These are phyloP conservation scores for Globisporangium carolinianum DNA, from an alignment of 352 stramenopile genomes.

Conservation along the genomic window DNA sequence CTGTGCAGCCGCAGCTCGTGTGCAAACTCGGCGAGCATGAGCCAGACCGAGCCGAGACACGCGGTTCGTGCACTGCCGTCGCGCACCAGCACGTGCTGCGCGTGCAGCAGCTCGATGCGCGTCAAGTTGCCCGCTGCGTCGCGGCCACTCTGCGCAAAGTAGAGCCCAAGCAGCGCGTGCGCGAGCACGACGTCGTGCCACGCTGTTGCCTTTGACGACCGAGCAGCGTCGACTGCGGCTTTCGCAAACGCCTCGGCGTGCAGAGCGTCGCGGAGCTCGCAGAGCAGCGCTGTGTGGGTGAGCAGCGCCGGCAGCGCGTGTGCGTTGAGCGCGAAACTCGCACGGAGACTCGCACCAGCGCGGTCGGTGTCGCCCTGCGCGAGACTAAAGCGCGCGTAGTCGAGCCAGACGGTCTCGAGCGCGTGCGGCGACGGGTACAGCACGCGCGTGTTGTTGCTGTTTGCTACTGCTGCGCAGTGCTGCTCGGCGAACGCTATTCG, in stretches of 20 bases:
- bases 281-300: slow-evolving; percentile 48
- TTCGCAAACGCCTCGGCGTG: slow-evolving; percentile 39
- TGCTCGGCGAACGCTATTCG: slow-evolving; percentile 53
- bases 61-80: slow-evolving; percentile 12
- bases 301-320: slow-evolving; percentile 33
- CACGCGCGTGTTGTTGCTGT: not conserved
- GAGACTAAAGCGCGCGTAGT: slow-evolving; percentile 61
- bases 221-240: slow-evolving; percentile 18
- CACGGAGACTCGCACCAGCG: slow-evolving; percentile 39
- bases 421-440: slow-evolving; percentile 8
- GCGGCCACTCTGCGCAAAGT: slow-evolving; percentile 32
- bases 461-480: slow-evolving; percentile 10
- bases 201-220: not conserved
- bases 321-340: slow-evolving; percentile 50
- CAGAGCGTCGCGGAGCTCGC: slow-evolving; percentile 43
- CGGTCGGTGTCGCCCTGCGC: slow-evolving; percentile 38
- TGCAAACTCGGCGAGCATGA: slow-evolving; percentile 39
- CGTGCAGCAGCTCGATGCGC: slow-evolving; percentile 60
- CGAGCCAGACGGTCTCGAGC: slow-evolving; percentile 41
- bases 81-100: slow-evolving; percentile 30
- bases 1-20: slow-evolving; percentile 36
- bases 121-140: slow-evolving; percentile 57
- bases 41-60: slow-evolving; percentile 49
- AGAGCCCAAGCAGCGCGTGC: slow-evolving; percentile 58
- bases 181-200: slow-evolving; percentile 23